Percentiles rank a stretch among this genome's conserved stretches.
Evolutionary conservation across 2,329 filamentous ascomycete species (phyloP).

Genomic region (Shiraia bambusicola): DNA sequence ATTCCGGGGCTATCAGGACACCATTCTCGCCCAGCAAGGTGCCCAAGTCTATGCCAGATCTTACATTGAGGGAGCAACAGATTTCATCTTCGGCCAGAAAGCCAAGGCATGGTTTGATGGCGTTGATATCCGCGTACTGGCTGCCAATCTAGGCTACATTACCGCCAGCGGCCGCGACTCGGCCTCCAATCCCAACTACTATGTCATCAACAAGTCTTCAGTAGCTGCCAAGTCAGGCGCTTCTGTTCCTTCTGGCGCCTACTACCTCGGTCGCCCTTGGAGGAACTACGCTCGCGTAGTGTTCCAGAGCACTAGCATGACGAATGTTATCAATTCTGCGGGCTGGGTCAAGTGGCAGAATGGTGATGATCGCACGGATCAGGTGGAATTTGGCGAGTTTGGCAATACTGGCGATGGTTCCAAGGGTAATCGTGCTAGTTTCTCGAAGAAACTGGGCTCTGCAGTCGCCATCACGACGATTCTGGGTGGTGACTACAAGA

Average conservation of each 20-base stretch:
- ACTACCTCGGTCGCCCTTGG: conserved; percentile 58
- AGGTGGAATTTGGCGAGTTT: conserved; percentile 62
- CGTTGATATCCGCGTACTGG: conserved; percentile 52
- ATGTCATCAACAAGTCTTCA: conserved; percentile 58
- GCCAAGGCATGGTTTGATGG: conserved; percentile 56
- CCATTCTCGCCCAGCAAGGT: conserved; percentile 49
- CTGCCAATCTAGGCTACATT: conserved; percentile 45
- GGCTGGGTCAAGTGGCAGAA: conserved; percentile 62
- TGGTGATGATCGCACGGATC: conserved; percentile 51
- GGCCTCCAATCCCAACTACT: conserved; percentile 47
- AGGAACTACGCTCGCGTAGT: conserved; percentile 53
- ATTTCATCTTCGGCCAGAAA: conserved; percentile 60
- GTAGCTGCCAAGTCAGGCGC: conserved; percentile 47
- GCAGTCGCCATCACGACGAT: conserved; percentile 49
- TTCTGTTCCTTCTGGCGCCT: conserved; percentile 43
- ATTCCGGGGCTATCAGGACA: conserved; percentile 61
- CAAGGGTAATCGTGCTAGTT: conserved; percentile 55
- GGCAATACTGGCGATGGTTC: conserved; percentile 60
- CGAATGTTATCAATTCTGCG: conserved; percentile 58
- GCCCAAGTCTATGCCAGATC: conserved; percentile 58
- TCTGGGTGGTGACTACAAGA: conserved; percentile 44
- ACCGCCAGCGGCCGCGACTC: conserved; percentile 41
- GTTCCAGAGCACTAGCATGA: conserved; percentile 55
- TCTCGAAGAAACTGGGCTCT: conserved; percentile 45
- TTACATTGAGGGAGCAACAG: conserved; percentile 60